A percentile compares a stretch with the other conserved stretches of the same genome.
Evolutionary conservation across 2,329 filamentous ascomycete species (phyloP).

Genomic region (Pseudovirgaria hyperparasitica): DNA sequence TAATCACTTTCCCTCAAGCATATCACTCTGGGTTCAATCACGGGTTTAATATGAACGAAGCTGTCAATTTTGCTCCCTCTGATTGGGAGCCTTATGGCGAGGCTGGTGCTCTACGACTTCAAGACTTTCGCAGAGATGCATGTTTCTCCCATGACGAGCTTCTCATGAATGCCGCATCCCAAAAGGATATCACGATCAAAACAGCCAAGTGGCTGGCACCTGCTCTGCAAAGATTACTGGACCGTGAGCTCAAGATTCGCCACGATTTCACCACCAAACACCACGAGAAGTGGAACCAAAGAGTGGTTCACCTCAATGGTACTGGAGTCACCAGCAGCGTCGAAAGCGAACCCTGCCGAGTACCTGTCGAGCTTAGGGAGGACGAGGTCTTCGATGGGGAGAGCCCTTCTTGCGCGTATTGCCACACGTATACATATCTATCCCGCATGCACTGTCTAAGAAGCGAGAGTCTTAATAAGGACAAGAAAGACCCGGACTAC

Average conservation of each 20-base stretch:
- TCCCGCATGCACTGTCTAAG: constrained; percentile 86
- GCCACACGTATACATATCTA: constrained; percentile 84
- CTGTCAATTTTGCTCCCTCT: constrained; percentile 88
- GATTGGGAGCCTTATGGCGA: constrained; percentile 95
- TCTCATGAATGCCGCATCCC: constrained; percentile 76
- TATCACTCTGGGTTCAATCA: constrained; percentile 99
- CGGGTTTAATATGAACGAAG: constrained; percentile 96
- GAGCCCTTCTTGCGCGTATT: constrained; percentile 82
- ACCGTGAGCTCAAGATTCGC: constrained; percentile 58
- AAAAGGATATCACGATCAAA: constrained; percentile 61
- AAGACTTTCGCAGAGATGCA: constrained; percentile 78
- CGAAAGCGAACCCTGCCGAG: constrained; percentile 47
- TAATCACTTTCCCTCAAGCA: constrained; percentile 91
- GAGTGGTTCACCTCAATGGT: constrained; percentile 40
- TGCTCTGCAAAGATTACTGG: constrained; percentile 65
- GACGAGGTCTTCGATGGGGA: constrained; percentile 90
- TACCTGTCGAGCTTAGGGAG: constrained; percentile 74
- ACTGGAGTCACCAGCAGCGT: constrained; percentile 28
- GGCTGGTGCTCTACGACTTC: constrained; percentile 71
- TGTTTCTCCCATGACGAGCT: constrained; percentile 97
- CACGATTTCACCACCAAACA: constrained; percentile 57
- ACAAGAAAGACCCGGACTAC: too few relatives aligned
- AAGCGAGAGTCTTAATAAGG: too few relatives aligned
- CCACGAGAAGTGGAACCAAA: constrained; percentile 39
- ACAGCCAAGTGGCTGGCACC: constrained; percentile 93